Conservation (phyloP, 768 basidiomycete species). For the Mycena crocata region DNA sequence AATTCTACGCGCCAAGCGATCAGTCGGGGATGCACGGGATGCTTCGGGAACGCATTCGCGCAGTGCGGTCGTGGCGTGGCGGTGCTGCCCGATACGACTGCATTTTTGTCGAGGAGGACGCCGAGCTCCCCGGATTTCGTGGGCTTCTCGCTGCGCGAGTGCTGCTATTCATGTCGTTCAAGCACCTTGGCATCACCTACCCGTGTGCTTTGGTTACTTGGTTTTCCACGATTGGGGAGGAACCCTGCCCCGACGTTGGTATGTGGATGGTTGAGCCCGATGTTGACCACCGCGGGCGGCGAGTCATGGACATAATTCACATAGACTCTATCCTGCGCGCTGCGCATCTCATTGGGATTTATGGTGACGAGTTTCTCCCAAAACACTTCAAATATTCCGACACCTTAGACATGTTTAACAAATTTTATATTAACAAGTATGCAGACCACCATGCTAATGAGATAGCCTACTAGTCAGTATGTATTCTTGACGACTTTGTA, state of each 20-base stretch:
- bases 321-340: slow-evolving; percentile 43
- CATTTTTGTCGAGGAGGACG: slow-evolving; percentile 37
- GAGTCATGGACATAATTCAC: slow-evolving; percentile 36
- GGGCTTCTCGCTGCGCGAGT: slow-evolving; percentile 44
- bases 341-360: slow-evolving; percentile 45
- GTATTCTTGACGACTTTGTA: no score
- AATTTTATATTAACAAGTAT: slow-evolving; percentile 46
- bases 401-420: no score
- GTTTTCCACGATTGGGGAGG: slow-evolving; percentile 36
- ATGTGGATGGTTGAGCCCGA: slow-evolving; percentile 43
- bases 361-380: slow-evolving; percentile 37
- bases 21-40: no score
- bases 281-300: slow-evolving; percentile 14
- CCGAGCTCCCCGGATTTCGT: slow-evolving; percentile 32
- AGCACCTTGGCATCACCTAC: slow-evolving; percentile 26
- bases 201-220: slow-evolving; percentile 42
- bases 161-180: no score
- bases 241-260: slow-evolving; percentile 38
- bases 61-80: slow-evolving; percentile 35
- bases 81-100: slow-evolving; percentile 43
- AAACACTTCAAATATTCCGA: no score
- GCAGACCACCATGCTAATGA: slow-evolving; percentile 47
- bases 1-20: no score
- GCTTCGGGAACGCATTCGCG: no score
- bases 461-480: slow-evolving; percentile 34